Evolutionary conservation across 2,329 filamentous ascomycete species (phyloP), one percentile per base, ranked within the genome.

Genomic region (Epichloe gansuensis): DNA sequence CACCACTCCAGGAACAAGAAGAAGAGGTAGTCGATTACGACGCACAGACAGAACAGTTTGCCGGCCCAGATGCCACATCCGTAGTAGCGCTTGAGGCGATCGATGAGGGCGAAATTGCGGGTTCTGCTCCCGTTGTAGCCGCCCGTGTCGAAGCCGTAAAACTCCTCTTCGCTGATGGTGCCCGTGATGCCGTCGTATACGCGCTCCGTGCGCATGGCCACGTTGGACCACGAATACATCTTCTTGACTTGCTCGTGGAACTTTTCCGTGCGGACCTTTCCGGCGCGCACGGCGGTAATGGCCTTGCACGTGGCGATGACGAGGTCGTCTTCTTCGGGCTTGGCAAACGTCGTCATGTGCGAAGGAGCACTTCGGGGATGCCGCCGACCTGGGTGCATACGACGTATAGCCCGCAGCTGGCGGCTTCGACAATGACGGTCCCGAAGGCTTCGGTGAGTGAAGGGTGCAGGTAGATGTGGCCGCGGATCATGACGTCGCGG

Each of bases 221-320:
- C 91, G 66, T 98, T 91, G 31, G 88, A 88, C 93, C 93, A 98
- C 1, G 89, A 95, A 71, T 98, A 98, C 93, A 97, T 97, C 73
- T 87, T 88, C 68, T 91, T 90, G 57, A 98, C 93, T 68, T 97
- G 88, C 59, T 95, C 91, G 66, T 98, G 93, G 64, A 98, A 98
- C 43, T 85, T 81, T 66, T 97, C 91, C 1, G 93, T 95, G 57
- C 89, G 83, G 31, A 98, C 86, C 61, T 85, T 88, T 60, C 91
- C 91, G 5, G 85, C 86, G 45, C 91, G 83, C 52, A 98, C 76
- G 34, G 88, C 85, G 0, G 83, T 85, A 56, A 98, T 97, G 17
- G 94, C 93, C 59, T 85, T 85, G 17, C 88, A 87, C 0, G 94
- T 96, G 3, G 91, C 93, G 43, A 82, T 77, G 0, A 98, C 91